phyloP scores from a whole-genome alignment of 148 eudicot species.

The Nyssa sinensis region DNA sequence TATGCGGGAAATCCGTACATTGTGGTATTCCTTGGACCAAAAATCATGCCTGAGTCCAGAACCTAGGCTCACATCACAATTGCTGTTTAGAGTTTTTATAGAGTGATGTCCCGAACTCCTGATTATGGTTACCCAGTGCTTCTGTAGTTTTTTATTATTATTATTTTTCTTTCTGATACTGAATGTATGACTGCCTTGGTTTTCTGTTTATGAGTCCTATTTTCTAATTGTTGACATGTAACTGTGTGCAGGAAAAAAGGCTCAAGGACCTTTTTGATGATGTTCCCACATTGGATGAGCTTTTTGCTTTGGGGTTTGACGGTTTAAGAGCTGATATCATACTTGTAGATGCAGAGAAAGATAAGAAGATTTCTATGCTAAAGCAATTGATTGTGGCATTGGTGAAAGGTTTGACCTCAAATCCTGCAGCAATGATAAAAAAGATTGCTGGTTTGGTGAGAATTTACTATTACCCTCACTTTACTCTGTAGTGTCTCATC shows the following conservation, averaged over 20 bases:
- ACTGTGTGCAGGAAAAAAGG: slow-evolving; percentile 67
- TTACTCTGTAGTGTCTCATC: slow-evolving; percentile 10
- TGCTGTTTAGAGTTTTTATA: neutral
- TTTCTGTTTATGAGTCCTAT: neutral
- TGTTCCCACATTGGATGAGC: slow-evolving; percentile 86
- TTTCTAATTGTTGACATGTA: neutral
- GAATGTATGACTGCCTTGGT: neutral
- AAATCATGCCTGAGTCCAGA: too few relatives aligned
- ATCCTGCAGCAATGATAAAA: slow-evolving; percentile 79
- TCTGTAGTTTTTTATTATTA: neutral
- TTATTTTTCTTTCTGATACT: too few relatives aligned
- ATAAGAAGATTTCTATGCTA: slow-evolving; percentile 87
- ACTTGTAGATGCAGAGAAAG: slow-evolving; percentile 83
- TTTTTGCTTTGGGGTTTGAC: slow-evolving; percentile 66
- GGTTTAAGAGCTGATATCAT: slow-evolving; percentile 77
- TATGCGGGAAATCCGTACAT: too few relatives aligned
- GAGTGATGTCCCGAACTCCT: neutral
- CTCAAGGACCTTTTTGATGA: slow-evolving; percentile 70
- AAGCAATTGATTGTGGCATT: slow-evolving; percentile 76
- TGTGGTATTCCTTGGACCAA: too few relatives aligned
- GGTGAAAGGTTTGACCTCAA: slow-evolving; percentile 74
- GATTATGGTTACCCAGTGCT: neutral
- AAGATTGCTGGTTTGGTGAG: slow-evolving; percentile 95
- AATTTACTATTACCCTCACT: neutral
- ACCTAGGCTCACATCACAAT: too few relatives aligned